Evolutionary conservation across 306 rosid species (phyloP).

Genomic region (Prunus campanulata): DNA sequence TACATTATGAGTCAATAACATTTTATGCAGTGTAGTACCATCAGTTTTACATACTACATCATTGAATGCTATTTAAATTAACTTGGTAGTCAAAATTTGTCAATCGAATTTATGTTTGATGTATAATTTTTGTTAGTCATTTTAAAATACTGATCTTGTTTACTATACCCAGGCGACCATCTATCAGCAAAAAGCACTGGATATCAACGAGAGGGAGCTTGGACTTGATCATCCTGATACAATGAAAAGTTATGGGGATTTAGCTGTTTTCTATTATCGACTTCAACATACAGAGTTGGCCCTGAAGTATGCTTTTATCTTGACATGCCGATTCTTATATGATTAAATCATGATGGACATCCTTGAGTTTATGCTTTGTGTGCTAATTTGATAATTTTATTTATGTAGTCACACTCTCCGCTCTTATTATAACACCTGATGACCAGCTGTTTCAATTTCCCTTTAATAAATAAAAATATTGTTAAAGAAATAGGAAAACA

Average conservation of each 20-base stretch:
- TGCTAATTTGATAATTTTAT: neutral
- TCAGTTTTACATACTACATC: neutral
- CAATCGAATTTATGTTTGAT: constrained; percentile 1
- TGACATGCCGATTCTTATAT: neutral
- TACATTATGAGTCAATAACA: neutral
- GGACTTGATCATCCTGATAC: constrained; percentile 99
- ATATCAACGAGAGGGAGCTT: constrained; percentile 96
- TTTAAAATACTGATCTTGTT: constrained; percentile 2
- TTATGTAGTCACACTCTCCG: neutral
- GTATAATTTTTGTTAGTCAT: neutral
- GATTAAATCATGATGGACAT: constrained; percentile 10
- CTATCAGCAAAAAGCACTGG: constrained; percentile 97
- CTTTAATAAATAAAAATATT: neutral
- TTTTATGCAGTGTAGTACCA: neutral
- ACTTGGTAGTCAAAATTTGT: neutral
- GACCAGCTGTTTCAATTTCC: neutral
- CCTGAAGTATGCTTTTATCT: constrained; percentile 64
- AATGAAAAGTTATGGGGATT: constrained; percentile 98
- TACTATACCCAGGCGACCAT: constrained; percentile 72
- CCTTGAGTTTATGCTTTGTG: neutral
- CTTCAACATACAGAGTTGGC: constrained; percentile 99
- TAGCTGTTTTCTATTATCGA: constrained; percentile 96
- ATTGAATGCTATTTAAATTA: neutral
- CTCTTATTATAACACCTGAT: neutral
- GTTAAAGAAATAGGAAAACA: neutral